These are phyloP conservation scores for Scleroderma bovista DNA, from an alignment of 768 basidiomycete species.

Conservation along the genomic window DNA sequence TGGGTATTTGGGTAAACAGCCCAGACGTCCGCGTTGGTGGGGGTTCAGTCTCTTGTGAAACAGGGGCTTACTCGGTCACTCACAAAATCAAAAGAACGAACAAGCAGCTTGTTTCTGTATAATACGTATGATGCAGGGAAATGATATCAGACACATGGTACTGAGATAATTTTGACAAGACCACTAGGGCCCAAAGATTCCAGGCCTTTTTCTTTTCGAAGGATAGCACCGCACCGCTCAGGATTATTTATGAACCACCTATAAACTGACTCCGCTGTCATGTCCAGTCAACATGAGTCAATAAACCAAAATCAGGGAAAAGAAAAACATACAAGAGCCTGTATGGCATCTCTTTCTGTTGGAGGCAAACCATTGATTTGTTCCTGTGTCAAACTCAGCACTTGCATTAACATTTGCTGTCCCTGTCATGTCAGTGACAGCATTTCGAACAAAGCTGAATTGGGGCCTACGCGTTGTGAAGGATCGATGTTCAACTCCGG, in stretches of 20 bases:
- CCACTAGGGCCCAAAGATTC: not conserved
- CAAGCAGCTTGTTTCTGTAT: not conserved
- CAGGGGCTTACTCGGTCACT: too few species aligned
- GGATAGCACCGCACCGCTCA: not conserved
- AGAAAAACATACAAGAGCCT: slow-evolving; percentile 64
- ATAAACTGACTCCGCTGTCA: slow-evolving; percentile 31
- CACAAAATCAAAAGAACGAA: not conserved
- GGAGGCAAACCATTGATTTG: slow-evolving; percentile 82
- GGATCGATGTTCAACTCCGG: slow-evolving; percentile 40
- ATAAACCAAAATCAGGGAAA: slow-evolving; percentile 21
- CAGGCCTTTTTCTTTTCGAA: not conserved
- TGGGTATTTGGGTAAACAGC: not conserved
- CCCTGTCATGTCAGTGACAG: slow-evolving; percentile 12
- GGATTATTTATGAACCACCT: slow-evolving; percentile 18
- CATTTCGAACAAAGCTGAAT: slow-evolving; percentile 11
- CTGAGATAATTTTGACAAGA: not conserved
- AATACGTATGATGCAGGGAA: not conserved
- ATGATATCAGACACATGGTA: not conserved
- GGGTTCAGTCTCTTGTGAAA: too few species aligned
- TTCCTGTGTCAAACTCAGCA: slow-evolving; percentile 72
- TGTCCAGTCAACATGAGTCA: not conserved
- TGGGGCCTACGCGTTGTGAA: slow-evolving; percentile 40
- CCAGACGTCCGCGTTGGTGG: too few species aligned
- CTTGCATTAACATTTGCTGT: slow-evolving; percentile 82
- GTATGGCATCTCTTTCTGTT: slow-evolving; percentile 70